A percentile compares a stretch with the other conserved stretches of the same genome.
Evolutionary conservation across 2,329 filamentous ascomycete genomes (phyloP).

Genomic region (Colletotrichum lini): DNA sequence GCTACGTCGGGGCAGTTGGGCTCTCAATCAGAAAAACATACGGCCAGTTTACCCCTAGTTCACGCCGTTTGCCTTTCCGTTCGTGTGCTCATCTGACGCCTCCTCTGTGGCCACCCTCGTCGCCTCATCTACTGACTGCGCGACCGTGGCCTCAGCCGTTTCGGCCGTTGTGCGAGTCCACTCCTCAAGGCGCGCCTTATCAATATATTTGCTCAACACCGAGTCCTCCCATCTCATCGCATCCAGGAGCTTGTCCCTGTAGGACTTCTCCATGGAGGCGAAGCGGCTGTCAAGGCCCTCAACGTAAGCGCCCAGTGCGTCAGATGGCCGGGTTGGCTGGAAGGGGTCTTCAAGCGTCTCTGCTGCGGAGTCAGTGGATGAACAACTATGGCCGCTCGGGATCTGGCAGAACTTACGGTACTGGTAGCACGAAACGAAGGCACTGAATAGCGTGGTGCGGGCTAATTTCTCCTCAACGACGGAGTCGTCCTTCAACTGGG

Average conservation of each 20-base stretch:
- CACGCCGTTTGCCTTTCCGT: constrained; percentile 41
- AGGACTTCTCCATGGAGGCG: constrained; percentile 71
- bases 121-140: constrained; percentile 50
- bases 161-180: constrained; percentile 69
- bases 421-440: constrained; percentile 75
- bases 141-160: constrained; percentile 54
- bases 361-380: constrained; percentile 50
- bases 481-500: constrained; percentile 79
- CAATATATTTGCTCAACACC: constrained; percentile 73
- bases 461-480: constrained; percentile 75
- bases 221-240: constrained; percentile 83
- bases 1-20: background rate
- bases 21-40: background rate
- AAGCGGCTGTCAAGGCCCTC: constrained; percentile 74
- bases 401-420: constrained; percentile 63
- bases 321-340: constrained; percentile 64
- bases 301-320: constrained; percentile 72
- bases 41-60: constrained; percentile 15
- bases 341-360: constrained; percentile 60
- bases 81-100: constrained; percentile 28
- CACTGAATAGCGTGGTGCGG: constrained; percentile 77
- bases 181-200: constrained; percentile 77
- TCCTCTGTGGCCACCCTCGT: constrained; percentile 35
- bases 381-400: constrained; percentile 21
- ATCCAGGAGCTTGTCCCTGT: constrained; percentile 76